Evolutionary conservation across 768 basidiomycete species (phyloP).

Genomic region (Megacollybia marginata): DNA sequence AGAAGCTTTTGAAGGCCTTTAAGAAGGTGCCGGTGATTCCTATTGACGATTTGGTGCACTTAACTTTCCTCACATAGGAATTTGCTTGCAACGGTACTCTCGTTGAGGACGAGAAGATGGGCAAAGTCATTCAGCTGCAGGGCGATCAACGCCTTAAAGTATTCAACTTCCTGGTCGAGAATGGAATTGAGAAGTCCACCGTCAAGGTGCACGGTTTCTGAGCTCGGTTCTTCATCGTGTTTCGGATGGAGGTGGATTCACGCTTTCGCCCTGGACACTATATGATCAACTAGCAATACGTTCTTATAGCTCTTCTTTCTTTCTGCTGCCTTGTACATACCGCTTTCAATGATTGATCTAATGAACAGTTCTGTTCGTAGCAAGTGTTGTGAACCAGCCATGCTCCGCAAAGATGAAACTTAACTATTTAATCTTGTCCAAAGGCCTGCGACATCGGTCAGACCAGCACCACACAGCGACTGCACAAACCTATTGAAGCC

Average conservation of each 20-base stretch:
- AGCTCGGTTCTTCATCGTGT: constrained; percentile 12
- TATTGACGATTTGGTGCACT: constrained; percentile 4
- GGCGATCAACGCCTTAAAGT: constrained; percentile 96
- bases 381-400: neutral
- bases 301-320: constrained; percentile 5
- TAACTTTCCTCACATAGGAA: constrained; percentile 44
- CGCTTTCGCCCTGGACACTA: constrained; percentile 5
- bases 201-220: constrained; percentile 90
- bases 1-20: constrained; percentile 98
- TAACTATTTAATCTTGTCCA: constrained; percentile 88
- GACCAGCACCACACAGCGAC: neutral
- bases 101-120: constrained; percentile 92
- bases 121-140: constrained; percentile 96
- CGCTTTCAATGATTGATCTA: neutral
- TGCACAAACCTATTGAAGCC: constrained; percentile 69
- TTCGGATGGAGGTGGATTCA: neutral
- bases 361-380: neutral
- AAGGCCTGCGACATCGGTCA: constrained; percentile 43
- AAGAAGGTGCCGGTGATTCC: constrained; percentile 66
- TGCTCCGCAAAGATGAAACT: neutral
- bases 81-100: constrained; percentile 98
- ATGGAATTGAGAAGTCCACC: constrained; percentile 67
- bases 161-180: constrained; percentile 75
- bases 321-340: constrained; percentile 1
- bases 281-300: neutral